A percentile compares a stretch with the other conserved stretches of the same genome.
phyloP scores from a whole-genome alignment of 2,329 filamentous ascomycete genomes.

The Geosmithia putterillii region DNA sequence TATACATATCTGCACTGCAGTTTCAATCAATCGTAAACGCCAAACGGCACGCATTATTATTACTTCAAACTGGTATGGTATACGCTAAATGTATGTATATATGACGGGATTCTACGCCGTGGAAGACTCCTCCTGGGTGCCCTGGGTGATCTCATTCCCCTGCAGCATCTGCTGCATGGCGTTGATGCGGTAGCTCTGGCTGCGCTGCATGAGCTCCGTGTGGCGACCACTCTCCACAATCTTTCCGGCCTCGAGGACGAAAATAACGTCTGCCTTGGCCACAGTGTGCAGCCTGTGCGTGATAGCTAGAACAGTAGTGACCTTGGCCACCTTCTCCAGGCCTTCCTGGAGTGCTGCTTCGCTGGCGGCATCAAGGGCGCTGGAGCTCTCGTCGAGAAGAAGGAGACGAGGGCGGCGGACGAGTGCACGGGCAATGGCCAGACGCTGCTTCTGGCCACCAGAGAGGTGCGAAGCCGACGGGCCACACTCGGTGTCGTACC shows the following conservation, averaged over 20 bases:
- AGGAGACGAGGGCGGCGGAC: conserved; percentile 51
- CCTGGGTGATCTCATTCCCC: neutral
- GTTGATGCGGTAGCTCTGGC: conserved; percentile 15
- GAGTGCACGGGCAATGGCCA: conserved; percentile 58
- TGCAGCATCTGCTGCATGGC: conserved; percentile 18
- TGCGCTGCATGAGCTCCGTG: conserved; percentile 13
- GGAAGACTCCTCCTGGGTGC: neutral
- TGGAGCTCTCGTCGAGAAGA: conserved; percentile 60
- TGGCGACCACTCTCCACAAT: conserved; percentile 17
- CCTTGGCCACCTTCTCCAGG: conserved; percentile 32
- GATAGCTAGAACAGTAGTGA: conserved; percentile 28
- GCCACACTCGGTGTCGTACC: conserved; percentile 44
- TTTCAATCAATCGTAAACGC: neutral
- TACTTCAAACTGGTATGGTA: neutral
- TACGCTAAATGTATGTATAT: neutral
- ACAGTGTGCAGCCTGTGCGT: conserved; percentile 32
- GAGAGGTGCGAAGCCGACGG: conserved; percentile 54
- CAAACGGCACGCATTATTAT: neutral
- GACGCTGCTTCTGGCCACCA: conserved; percentile 57
- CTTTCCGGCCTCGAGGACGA: conserved; percentile 25
- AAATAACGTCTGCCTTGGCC: conserved; percentile 27
- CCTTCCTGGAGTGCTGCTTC: conserved; percentile 46
- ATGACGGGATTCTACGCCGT: neutral
- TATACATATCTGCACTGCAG: neutral
- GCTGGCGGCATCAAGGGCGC: conserved; percentile 51